A percentile compares a stretch with the other conserved stretches of the same genome.
phyloP scores from a whole-genome alignment of 805 yeast species.

The Blastobotrys peoriensis region DNA sequence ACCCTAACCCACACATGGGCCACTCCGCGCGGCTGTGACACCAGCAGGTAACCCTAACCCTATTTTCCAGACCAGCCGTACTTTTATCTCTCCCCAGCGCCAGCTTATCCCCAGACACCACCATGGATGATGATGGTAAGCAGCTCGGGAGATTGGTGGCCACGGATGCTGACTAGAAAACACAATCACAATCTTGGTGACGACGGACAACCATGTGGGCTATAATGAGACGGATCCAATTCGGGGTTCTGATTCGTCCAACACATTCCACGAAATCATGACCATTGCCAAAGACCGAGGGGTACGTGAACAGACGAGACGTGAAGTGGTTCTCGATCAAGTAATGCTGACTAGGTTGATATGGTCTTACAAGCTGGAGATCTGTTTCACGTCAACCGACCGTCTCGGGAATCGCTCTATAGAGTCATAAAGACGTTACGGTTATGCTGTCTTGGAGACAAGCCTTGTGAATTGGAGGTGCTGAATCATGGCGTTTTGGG shows the following conservation, averaged over 20 bases:
- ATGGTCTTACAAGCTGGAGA: constrained; percentile 92
- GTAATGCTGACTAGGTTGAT: constrained; percentile 42
- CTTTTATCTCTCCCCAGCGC: too few relatives aligned
- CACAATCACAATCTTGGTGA: constrained; percentile 70
- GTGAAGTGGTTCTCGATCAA: too few relatives aligned
- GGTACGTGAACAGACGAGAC: constrained; percentile 31
- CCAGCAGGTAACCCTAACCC: too few relatives aligned
- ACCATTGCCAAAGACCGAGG: constrained; percentile 59
- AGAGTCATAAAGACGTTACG: constrained; percentile 73
- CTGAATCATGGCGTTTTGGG: constrained; percentile 69
- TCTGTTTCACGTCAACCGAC: constrained; percentile 83
- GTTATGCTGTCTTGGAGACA: constrained; percentile 70
- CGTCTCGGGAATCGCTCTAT: constrained; percentile 77
- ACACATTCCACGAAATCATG: constrained; percentile 79
- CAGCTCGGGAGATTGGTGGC: too few relatives aligned
- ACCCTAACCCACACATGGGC: too few relatives aligned
- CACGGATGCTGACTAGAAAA: constrained; percentile 54
- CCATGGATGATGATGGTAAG: too few relatives aligned
- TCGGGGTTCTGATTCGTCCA: constrained; percentile 85
- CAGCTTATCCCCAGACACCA: too few relatives aligned
- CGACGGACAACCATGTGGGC: constrained; percentile 97
- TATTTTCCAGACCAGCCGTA: too few relatives aligned
- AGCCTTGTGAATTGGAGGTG: constrained; percentile 79
- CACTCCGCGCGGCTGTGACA: too few relatives aligned
- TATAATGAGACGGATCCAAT: constrained; percentile 85